Percentiles rank a stretch among this genome's conserved stretches.
These are phyloP conservation scores for Hymenoscyphus repandus DNA, from an alignment of 2,329 filamentous ascomycete species.

Conservation along the genomic window DNA sequence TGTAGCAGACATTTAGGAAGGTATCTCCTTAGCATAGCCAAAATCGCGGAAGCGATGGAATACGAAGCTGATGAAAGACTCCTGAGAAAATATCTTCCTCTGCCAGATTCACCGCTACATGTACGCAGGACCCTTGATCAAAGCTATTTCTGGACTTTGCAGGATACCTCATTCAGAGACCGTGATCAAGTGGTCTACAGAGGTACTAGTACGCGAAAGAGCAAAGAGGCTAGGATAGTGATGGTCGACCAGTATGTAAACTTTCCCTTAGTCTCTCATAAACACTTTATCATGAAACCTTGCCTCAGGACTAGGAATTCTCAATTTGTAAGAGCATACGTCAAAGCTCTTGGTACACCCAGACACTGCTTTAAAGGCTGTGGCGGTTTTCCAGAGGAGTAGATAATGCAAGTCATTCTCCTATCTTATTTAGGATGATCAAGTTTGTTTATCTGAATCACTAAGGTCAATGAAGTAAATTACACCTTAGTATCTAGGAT, in stretches of 20 bases:
- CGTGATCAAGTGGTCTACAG: conserved; percentile 22
- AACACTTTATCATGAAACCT: background rate
- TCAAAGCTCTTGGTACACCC: too few relatives aligned
- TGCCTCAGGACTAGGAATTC: background rate
- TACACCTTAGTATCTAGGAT: too few relatives aligned
- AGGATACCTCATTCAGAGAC: conserved; percentile 35
- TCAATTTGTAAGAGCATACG: too few relatives aligned
- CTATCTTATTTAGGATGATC: too few relatives aligned
- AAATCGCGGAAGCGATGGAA: conserved; percentile 21
- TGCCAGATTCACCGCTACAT: conserved; percentile 33
- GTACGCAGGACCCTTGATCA: conserved; percentile 42
- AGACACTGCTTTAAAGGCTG: too few relatives aligned
- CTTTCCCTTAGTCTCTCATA: background rate
- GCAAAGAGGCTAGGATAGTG: conserved; percentile 24
- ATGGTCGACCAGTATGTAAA: conserved; percentile 37
- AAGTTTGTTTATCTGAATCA: too few relatives aligned
- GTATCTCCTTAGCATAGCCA: conserved; percentile 15
- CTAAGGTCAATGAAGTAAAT: too few relatives aligned
- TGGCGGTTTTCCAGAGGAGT: too few relatives aligned
- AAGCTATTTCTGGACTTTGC: conserved; percentile 36
- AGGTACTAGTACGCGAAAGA: conserved; percentile 8
- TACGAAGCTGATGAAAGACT: conserved; percentile 17
- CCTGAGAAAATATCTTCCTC: conserved; percentile 15
- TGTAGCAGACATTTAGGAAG: conserved; percentile 5
- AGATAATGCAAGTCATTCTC: too few relatives aligned